Evolutionary conservation across 1,284 basidiomycete species (phyloP).

Genomic region (Puccinia coronata): DNA sequence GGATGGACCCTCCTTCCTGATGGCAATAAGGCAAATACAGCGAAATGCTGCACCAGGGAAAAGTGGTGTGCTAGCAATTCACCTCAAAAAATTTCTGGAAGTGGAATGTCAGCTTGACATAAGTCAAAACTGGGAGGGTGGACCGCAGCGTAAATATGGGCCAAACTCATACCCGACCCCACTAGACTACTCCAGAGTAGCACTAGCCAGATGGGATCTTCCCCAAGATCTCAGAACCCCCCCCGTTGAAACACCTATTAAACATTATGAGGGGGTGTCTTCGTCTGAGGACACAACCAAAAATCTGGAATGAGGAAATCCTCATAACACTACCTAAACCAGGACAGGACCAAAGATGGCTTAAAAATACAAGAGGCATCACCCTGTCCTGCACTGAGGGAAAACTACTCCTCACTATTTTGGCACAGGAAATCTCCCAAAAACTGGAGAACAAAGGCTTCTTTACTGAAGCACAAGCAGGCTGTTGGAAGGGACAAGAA

Average conservation of each 20-base stretch:
- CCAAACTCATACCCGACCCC: not conserved
- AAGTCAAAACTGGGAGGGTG: constrained; percentile 3
- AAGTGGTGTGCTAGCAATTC: constrained; percentile 4
- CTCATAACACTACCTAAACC: constrained; percentile 19
- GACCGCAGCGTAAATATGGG: not conserved
- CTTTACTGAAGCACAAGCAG: constrained; percentile 31
- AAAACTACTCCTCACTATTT: constrained; percentile 12
- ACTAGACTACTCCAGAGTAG: not conserved
- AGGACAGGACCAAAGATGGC: not conserved
- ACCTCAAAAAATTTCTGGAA: constrained; percentile 24
- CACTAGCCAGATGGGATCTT: not conserved
- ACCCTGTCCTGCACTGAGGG: constrained; percentile 28
- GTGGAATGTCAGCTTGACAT: constrained; percentile 16
- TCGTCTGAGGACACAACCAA: not conserved
- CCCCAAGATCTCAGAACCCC: not conserved
- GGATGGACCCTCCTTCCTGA: too few species aligned
- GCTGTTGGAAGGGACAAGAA: constrained; percentile 12
- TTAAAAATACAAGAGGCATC: constrained; percentile 29
- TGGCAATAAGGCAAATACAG: constrained; percentile 1
- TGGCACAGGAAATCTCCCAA: not conserved
- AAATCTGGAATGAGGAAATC: constrained; percentile 11
- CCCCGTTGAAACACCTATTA: not conserved
- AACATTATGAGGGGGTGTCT: constrained; percentile 9
- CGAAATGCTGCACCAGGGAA: constrained; percentile 6
- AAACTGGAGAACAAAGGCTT: not conserved